Evolutionary conservation across 805 yeast genomes (phyloP), one percentile per base, ranked within the genome.

Genomic region (Wickerhamomyces sydowiorum): DNA sequence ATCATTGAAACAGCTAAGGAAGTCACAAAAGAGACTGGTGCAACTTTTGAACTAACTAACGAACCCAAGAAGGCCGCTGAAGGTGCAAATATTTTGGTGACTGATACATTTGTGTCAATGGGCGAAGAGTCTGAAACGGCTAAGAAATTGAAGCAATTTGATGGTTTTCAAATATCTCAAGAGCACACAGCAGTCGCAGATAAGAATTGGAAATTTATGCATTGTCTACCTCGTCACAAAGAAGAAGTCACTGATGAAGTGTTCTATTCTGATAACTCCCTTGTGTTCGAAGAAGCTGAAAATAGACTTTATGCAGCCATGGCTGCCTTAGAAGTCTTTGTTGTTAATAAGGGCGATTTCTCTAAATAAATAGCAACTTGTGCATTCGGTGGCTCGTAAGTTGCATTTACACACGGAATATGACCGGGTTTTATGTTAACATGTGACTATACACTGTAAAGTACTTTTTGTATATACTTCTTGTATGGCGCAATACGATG

Each of bases 31-130:
- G 75, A 69, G 44, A 72, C 74, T 4, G 78, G 77, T 38, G 70
- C 81, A 10, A 47, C 54, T 5, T 71, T 87, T 43, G 78, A 73
- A 50, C 57, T 80, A 8, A 73, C 82, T 4, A 80, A 86, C 50
- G 87, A 86, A 54, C 93, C 98, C 4, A 55, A 66, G n/a, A 69
- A 56, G 21, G 96, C 97, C 1, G 76, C 88, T 39, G 70, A 72
- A 41, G 71, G 73, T 50, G 88, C 98, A 5, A 78, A 91, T 57
- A 72, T 93, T 32, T 63, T 93, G 28, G 98, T 91, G 36, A 93
- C 99, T 14, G 99, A 93, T 57, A 93, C 99, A 3, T 93, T 96
- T 80, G 79, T 93, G 20, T 91, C 98, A 1, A 93, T 93, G 99
- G 99, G 99, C 43, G 90, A 93, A 69, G 99, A 93, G 63, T 67